Evolutionary conservation across 1,284 basidiomycete species (phyloP), one percentile per base, ranked within the genome.

Genomic region (Volvariella surrecta): DNA sequence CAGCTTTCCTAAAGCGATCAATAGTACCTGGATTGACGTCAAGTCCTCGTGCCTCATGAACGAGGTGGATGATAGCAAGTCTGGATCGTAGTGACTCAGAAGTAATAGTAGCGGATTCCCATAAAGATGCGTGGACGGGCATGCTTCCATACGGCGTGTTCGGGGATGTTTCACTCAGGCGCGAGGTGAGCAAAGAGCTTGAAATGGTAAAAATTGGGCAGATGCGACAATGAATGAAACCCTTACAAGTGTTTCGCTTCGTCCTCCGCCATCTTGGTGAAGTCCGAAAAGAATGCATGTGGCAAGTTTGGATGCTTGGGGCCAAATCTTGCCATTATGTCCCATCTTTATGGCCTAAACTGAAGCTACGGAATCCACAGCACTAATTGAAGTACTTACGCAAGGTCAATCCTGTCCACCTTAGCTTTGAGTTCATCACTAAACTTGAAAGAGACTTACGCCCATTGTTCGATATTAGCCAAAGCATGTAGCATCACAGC

Each of bases 381-480:
- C 13, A 7, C 24, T 17, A 34, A 9, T n/a, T n/a, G 32, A 43
- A 17, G 31, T 4, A 69, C 79, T 60, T 54, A 82, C 74, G 84
- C 82, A 4, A 89, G 70, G 53, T 89, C 85, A 46, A 89, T 87
- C 0, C 80, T 83, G 50, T n/a, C 8, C 6, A 31, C 11, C 16
- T 35, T 28, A 6, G 11, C 6, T 11, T 28, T 28, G 6, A 28
- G 24, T 28, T 28, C 30, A 32, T 17, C 43, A 32, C 37, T 15
- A 34, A 18, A 17, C 17, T 19, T n/a, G n/a, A 40, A 21, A 28
- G 24, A 28, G 2, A 80, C 81, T 72, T 53, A 83, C 79, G 90
- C 90, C 84, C 89, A 95, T 57, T 91, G 89, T 54, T 93, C 90
- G 42, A 95, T 91, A 58, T 91, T 91, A 1, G 90, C 89, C 3